Percentiles rank a stretch among this genome's conserved stretches.
phyloP scores from a whole-genome alignment of 495 filamentous ascomycete genomes.

The Aspergillus affinis region DNA sequence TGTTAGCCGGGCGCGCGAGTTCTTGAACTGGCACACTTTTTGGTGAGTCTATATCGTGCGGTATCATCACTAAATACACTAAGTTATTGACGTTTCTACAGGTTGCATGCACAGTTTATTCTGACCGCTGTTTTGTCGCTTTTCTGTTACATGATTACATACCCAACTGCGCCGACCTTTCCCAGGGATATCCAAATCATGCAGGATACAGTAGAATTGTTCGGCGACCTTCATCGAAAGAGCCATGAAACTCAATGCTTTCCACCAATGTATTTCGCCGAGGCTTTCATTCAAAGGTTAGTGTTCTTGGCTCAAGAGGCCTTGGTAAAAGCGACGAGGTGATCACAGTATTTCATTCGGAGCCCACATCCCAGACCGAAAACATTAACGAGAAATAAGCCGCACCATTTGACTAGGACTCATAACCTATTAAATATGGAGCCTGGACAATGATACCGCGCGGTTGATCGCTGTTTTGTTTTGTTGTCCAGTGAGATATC shows the following conservation, averaged over 20 bases:
- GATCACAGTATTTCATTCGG: too few relatives aligned
- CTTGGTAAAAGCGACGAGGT: not conserved
- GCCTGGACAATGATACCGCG: not conserved
- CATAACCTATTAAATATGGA: not conserved
- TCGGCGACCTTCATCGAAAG: slow-evolving; percentile 4
- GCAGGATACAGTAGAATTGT: slow-evolving; percentile 15
- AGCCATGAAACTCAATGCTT: slow-evolving; percentile 13
- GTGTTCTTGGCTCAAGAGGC: slow-evolving; percentile 4
- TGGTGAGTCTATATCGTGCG: slow-evolving; percentile 15
- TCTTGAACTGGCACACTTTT: slow-evolving; percentile 26
- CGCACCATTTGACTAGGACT: not conserved
- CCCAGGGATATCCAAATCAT: slow-evolving; percentile 20
- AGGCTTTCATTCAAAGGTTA: slow-evolving; percentile 20
- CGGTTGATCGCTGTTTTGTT: not conserved
- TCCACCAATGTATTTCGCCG: slow-evolving; percentile 23
- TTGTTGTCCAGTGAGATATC: not conserved
- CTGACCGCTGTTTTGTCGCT: slow-evolving; percentile 23
- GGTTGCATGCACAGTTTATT: slow-evolving; percentile 30
- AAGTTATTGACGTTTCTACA: not conserved
- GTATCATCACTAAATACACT: not conserved
- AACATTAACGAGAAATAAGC: not conserved
- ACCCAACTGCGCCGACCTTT: slow-evolving; percentile 16
- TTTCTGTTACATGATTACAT: slow-evolving; percentile 23
- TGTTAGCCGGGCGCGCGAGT: slow-evolving; percentile 20
- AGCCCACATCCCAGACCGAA: not conserved